These are phyloP conservation scores for Aphanoascus verrucosus DNA, from an alignment of 2,329 filamentous ascomycete species.

Conservation along the genomic window DNA sequence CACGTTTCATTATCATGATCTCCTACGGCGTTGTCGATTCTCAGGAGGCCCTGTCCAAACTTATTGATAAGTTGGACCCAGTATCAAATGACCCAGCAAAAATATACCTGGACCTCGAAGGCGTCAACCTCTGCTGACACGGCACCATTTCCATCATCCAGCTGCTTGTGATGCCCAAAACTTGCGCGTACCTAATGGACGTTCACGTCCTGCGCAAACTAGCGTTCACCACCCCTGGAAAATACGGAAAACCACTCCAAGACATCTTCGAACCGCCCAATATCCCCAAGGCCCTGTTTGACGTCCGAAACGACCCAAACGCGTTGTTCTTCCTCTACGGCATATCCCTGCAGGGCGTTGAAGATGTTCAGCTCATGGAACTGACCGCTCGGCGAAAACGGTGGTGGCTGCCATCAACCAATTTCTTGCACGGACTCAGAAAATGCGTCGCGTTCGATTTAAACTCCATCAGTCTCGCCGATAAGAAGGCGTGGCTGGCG, in stretches of 20 bases:
- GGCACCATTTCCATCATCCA: conserved; percentile 40
- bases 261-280: conserved; percentile 36
- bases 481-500: conserved; percentile 17
- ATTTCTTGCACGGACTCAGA: conserved; percentile 27
- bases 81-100: conserved; percentile 23
- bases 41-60: neutral
- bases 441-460: conserved; percentile 31
- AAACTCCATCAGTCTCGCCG: conserved; percentile 8
- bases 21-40: neutral
- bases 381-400: conserved; percentile 26
- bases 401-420: conserved; percentile 9
- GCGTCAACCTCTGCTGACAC: conserved; percentile 34
- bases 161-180: conserved; percentile 26
- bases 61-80: conserved; percentile 18
- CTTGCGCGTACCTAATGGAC: conserved; percentile 38
- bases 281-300: conserved; percentile 47
- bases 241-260: conserved; percentile 23
- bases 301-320: conserved; percentile 49
- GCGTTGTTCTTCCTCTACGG: conserved; percentile 41
- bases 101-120: conserved; percentile 44
- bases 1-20: neutral
- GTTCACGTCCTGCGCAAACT: conserved; percentile 28
- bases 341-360: conserved; percentile 36
- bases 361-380: conserved; percentile 50
- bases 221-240: conserved; percentile 33